Conservation (phyloP, 1,139 yeast species). For the Pneumocystis wakefieldiae region DNA sequence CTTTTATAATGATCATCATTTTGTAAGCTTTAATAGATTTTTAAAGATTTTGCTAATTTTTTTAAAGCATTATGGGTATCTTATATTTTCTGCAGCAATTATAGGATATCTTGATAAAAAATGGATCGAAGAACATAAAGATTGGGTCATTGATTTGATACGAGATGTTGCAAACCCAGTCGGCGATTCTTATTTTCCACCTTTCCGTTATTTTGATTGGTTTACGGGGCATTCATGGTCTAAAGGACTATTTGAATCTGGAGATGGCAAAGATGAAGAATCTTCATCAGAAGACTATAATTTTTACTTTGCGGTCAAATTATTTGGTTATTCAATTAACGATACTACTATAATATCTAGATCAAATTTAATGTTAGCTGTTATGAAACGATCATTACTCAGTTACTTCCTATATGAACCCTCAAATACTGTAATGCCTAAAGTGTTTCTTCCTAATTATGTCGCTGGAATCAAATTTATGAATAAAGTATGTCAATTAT, state of each 20-base stretch:
- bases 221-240: slow-evolving; percentile 80
- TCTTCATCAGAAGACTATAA: slow-evolving; percentile 51
- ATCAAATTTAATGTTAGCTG: slow-evolving; percentile 58
- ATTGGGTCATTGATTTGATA: slow-evolving; percentile 49
- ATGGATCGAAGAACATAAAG: slow-evolving; percentile 45
- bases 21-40: background rate
- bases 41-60: slow-evolving; percentile 23
- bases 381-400: slow-evolving; percentile 48
- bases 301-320: slow-evolving; percentile 65
- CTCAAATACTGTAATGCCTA: slow-evolving; percentile 48
- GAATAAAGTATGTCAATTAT: slow-evolving; percentile 13
- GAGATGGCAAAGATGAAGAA: slow-evolving; percentile 71
- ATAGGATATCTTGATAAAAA: slow-evolving; percentile 49
- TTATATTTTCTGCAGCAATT: slow-evolving; percentile 63
- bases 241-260: slow-evolving; percentile 50
- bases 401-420: slow-evolving; percentile 43
- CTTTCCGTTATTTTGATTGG: slow-evolving; percentile 66
- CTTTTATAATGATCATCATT: slow-evolving; percentile 43
- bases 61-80: slow-evolving; percentile 71
- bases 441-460: slow-evolving; percentile 41
- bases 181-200: slow-evolving; percentile 54
- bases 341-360: slow-evolving; percentile 62
- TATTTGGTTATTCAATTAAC: slow-evolving; percentile 65
- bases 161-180: slow-evolving; percentile 67
- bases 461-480: slow-evolving; percentile 46